These are phyloP conservation scores for Leccinum olivaceoglutinosum DNA, from an alignment of 1,284 basidiomycete species.

Conservation along the genomic window DNA sequence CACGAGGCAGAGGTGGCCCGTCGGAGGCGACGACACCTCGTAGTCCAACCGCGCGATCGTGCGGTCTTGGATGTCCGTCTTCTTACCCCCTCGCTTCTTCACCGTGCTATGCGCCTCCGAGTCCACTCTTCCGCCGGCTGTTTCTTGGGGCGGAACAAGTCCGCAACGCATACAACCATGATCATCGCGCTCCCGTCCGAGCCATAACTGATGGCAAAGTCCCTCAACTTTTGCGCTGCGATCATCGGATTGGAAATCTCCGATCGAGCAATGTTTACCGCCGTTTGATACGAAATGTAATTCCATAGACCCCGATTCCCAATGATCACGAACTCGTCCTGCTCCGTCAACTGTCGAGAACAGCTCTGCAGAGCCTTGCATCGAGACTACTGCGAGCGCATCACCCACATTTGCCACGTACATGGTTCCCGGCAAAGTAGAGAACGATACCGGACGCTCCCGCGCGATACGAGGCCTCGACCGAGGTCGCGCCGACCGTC, in stretches of 20 bases:
- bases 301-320: constrained; percentile 93
- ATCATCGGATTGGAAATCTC: constrained; percentile 90
- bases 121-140: constrained; percentile 38
- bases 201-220: constrained; percentile 96
- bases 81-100: constrained; percentile 30
- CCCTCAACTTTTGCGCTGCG: constrained; percentile 93
- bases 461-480: constrained; percentile 49
- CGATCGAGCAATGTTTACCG: constrained; percentile 80
- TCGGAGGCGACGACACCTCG: no score
- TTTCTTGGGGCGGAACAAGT: constrained; percentile 60
- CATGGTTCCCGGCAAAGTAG: constrained; percentile 80
- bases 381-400: constrained; percentile 85
- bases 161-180: constrained; percentile 89
- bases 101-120: constrained; percentile 31
- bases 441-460: constrained; percentile 87
- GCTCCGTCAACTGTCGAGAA: constrained; percentile 77
- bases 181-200: constrained; percentile 95
- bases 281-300: constrained; percentile 66
- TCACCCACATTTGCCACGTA: constrained; percentile 92
- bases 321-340: constrained; percentile 96
- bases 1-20: no score
- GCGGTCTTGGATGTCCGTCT: constrained; percentile 41
- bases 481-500: constrained; percentile 30
- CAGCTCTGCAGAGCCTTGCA: constrained; percentile 74
- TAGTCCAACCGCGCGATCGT: no score